Evolutionary conservation across 164 flowering plant genomes (phyloP).

Genomic region (Magnolia officinalis): DNA sequence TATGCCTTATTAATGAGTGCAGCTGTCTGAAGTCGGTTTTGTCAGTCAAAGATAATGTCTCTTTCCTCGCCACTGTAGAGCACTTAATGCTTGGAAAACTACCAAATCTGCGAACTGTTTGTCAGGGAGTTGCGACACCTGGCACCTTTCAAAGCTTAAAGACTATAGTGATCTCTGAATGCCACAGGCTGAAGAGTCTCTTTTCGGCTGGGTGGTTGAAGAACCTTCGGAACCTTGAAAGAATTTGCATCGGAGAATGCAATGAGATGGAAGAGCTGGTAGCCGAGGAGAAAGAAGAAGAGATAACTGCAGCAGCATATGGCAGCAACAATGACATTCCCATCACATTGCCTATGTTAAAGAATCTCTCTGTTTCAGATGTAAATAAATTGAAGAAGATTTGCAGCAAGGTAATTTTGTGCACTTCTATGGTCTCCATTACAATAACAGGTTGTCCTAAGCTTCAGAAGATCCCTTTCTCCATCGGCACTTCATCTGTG

Average conservation of each 20-base stretch:
- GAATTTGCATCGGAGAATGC: accelerated
- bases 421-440: not conserved
- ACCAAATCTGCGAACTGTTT: no score
- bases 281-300: not conserved
- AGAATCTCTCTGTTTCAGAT: accelerated
- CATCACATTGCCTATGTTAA: not conserved
- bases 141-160: not conserved
- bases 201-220: not conserved
- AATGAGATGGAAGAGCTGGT: not conserved
- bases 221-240: not conserved
- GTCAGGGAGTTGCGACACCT: not conserved
- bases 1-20: no score
- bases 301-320: not conserved
- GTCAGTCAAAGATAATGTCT: no score
- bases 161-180: accelerated
- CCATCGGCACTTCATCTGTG: not conserved
- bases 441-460: accelerated
- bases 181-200: not conserved
- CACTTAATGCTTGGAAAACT: no score
- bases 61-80: no score
- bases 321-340: not conserved
- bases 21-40: not conserved
- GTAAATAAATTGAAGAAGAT: not conserved
- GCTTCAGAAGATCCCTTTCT: not conserved
- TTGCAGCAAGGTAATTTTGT: not conserved